phyloP scores from a whole-genome alignment of 805 yeast species.

The Schwanniomyces sp. region DNA sequence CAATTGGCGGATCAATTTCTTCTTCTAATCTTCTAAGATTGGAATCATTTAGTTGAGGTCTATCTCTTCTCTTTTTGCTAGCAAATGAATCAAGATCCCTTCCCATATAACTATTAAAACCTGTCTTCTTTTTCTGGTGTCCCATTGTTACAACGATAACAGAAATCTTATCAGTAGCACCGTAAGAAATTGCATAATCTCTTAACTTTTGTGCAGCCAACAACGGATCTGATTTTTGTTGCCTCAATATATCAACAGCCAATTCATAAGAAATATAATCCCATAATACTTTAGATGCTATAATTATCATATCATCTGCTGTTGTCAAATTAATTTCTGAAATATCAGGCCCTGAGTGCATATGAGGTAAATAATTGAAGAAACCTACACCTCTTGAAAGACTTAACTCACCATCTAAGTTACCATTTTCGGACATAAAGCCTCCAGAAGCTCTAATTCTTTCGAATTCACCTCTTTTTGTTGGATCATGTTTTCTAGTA shows the following conservation, averaged over 20 bases:
- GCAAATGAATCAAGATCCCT: slow-evolving; percentile 33
- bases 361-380: slow-evolving; percentile 79
- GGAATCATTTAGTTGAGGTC: slow-evolving; percentile 55
- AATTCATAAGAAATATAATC: slow-evolving; percentile 76
- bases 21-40: slow-evolving; percentile 78
- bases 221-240: slow-evolving; percentile 80
- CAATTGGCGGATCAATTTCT: slow-evolving; percentile 93
- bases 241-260: slow-evolving; percentile 88
- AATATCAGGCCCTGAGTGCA: slow-evolving; percentile 85
- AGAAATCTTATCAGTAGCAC: slow-evolving; percentile 74
- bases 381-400: slow-evolving; percentile 94
- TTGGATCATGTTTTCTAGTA: slow-evolving; percentile 82
- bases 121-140: slow-evolving; percentile 41
- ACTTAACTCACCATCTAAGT: slow-evolving; percentile 76
- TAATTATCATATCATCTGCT: slow-evolving; percentile 78
- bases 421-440: slow-evolving; percentile 79
- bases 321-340: slow-evolving; percentile 58
- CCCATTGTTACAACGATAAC: slow-evolving; percentile 77
- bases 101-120: slow-evolving; percentile 33
- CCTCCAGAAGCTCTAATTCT: slow-evolving; percentile 92
- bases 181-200: slow-evolving; percentile 93
- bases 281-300: slow-evolving; percentile 87
- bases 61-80: slow-evolving; percentile 47
- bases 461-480: slow-evolving; percentile 73
- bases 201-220: slow-evolving; percentile 89